Conservation (phyloP, 2,329 filamentous ascomycete species). For the Bisporella sp. region DNA sequence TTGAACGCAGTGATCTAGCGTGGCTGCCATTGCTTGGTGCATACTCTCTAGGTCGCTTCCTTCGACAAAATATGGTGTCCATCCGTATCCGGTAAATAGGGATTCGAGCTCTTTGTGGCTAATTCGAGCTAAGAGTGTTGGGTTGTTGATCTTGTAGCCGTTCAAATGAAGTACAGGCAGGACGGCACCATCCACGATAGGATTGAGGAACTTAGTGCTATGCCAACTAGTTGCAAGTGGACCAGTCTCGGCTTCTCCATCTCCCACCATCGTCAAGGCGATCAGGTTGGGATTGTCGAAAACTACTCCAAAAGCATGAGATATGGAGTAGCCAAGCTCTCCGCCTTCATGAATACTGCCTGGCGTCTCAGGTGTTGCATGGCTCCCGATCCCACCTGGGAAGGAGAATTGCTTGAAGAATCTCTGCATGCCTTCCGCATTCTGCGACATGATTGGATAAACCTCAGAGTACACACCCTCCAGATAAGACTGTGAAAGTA, state of each 20-base stretch:
- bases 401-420: slow-evolving; percentile 85
- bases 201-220: slow-evolving; percentile 76
- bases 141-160: slow-evolving; percentile 82
- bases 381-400: slow-evolving; percentile 70
- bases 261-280: slow-evolving; percentile 70
- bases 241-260: slow-evolving; percentile 76
- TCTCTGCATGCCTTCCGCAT: slow-evolving; percentile 59
- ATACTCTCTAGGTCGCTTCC: slow-evolving; percentile 66
- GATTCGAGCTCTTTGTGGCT: slow-evolving; percentile 64
- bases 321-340: slow-evolving; percentile 75
- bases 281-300: slow-evolving; percentile 71
- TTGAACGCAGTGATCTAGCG: slow-evolving; percentile 62
- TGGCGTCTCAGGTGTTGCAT: slow-evolving; percentile 73
- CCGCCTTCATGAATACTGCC: slow-evolving; percentile 74
- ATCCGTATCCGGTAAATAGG: slow-evolving; percentile 69
- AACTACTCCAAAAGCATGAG: slow-evolving; percentile 70
- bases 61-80: slow-evolving; percentile 75
- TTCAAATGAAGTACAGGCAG: slow-evolving; percentile 73
- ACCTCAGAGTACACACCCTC: slow-evolving; percentile 74
- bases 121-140: slow-evolving; percentile 66
- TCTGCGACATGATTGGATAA: slow-evolving; percentile 66
- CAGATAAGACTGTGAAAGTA: slow-evolving; percentile 70
- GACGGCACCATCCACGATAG: slow-evolving; percentile 70
- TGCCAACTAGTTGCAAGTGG: slow-evolving; percentile 76
- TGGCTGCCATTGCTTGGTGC: slow-evolving; percentile 77